Percentiles rank a stretch among this genome's conserved stretches.
Conservation (phyloP, 2,329 filamentous ascomycete species). For the Orbilia brochopaga region DNA sequence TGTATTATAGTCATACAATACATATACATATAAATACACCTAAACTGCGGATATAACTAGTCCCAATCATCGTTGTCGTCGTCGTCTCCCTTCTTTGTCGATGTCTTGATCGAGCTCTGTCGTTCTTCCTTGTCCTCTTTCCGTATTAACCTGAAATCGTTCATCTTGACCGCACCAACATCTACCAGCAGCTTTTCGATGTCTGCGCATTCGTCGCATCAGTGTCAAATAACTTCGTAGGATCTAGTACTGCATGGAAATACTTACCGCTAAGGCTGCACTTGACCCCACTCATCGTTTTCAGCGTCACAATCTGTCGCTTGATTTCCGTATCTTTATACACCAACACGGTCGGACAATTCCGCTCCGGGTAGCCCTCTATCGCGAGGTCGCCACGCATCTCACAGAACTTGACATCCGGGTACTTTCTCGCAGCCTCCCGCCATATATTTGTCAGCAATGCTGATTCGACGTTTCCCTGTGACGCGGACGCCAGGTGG, state of each 20-base stretch:
- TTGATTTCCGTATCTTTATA: constrained; percentile 93
- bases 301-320: constrained; percentile 88
- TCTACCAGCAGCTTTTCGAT: constrained; percentile 82
- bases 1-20: constrained; percentile 12
- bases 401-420: constrained; percentile 96
- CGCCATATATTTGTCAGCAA: constrained; percentile 85
- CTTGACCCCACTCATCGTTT: constrained; percentile 74
- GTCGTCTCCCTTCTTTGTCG: constrained; percentile 57
- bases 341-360: constrained; percentile 90
- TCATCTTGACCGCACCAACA: constrained; percentile 76
- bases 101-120: constrained; percentile 60
- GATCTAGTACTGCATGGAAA: not conserved
- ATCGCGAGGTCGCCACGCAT: constrained; percentile 92
- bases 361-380: constrained; percentile 91
- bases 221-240: constrained; percentile 1
- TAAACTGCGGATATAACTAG: constrained; percentile 56
- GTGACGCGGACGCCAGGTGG: constrained; percentile 71
- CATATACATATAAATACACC: not conserved
- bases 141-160: constrained; percentile 76
- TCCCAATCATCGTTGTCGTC: constrained; percentile 67
- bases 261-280: constrained; percentile 67
- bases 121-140: constrained; percentile 67
- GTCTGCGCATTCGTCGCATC: constrained; percentile 59
- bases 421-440: constrained; percentile 80
- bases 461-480: constrained; percentile 82